Percentiles rank a stretch among this genome's conserved stretches.
Conservation (phyloP, 371 early-diverging fungal species). For the Mortierella sp. region DNA sequence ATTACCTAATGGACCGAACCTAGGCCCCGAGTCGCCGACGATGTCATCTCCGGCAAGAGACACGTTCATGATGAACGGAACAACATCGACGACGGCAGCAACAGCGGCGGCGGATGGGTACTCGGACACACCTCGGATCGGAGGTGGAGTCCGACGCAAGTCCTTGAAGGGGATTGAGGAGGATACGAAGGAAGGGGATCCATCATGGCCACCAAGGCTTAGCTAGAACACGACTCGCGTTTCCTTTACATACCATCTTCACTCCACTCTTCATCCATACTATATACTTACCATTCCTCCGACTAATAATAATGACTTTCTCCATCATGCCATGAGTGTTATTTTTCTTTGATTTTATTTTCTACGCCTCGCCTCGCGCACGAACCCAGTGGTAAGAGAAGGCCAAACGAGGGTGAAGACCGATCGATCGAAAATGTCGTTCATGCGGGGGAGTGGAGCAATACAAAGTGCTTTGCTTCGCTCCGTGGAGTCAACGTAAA, state of each 20-base stretch:
- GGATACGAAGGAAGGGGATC: background rate
- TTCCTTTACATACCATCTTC: background rate
- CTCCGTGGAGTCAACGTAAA: background rate
- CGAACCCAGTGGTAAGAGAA: background rate
- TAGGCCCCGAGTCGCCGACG: background rate
- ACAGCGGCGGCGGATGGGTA: constrained; percentile 9
- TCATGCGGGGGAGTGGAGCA: background rate
- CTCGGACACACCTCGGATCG: constrained; percentile 27
- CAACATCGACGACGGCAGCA: too few species aligned
- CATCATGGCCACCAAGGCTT: constrained; percentile 2
- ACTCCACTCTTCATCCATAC: background rate
- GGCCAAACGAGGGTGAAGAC: constrained; percentile 34
- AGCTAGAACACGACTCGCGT: too few species aligned
- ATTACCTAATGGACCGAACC: constrained; percentile 1
- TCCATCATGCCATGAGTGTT: too few species aligned
- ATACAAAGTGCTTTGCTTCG: background rate
- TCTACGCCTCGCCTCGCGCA: background rate
- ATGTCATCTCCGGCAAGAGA: constrained; percentile 7
- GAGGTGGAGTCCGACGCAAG: constrained; percentile 36
- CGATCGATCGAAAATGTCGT: constrained; percentile 39
- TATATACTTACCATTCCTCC: background rate
- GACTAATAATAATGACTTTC: background rate
- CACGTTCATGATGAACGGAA: constrained; percentile 16
- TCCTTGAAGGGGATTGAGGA: constrained; percentile 26
- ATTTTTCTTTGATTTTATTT: background rate